phyloP scores from a whole-genome alignment of 225 moss, liverwort and hornwort species.

The Climacium dendroides region DNA sequence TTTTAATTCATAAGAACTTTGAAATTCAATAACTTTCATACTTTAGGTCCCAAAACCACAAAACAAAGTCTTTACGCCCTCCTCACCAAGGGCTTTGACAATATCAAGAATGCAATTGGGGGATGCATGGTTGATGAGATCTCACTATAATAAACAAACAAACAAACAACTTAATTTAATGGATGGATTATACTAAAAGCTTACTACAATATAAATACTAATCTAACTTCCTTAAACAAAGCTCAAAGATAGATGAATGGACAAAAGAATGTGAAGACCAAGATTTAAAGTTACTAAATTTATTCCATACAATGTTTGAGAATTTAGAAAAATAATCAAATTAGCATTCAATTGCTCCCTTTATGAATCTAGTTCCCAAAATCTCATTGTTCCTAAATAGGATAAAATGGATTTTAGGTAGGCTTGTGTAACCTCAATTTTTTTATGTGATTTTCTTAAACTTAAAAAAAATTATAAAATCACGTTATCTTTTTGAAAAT shows the following conservation, averaged over 20 bases:
- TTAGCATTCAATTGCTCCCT: background rate
- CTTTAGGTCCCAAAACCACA: no score
- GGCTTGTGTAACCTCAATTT: background rate
- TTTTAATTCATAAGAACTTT: no score
- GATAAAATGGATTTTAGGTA: background rate
- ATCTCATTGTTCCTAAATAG: accelerated
- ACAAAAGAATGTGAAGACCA: background rate
- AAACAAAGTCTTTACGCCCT: no score
- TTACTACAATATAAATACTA: background rate
- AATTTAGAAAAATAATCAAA: background rate
- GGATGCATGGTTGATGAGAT: no score
- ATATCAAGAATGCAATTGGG: no score
- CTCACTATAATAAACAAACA: no score
- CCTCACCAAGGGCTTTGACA: no score
- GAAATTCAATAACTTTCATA: no score
- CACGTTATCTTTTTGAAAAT: no score
- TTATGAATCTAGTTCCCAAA: background rate
- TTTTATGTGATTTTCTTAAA: no score
- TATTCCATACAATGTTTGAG: background rate
- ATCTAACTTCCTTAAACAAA: background rate
- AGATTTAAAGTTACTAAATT: background rate
- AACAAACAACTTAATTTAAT: no score
- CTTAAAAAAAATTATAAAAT: no score
- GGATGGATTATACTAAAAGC: background rate
- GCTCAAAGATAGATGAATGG: background rate